Base-by-base conservation (phyloP, 2,329 filamentous ascomycete genomes). In the Trichoderma breve region DNA sequence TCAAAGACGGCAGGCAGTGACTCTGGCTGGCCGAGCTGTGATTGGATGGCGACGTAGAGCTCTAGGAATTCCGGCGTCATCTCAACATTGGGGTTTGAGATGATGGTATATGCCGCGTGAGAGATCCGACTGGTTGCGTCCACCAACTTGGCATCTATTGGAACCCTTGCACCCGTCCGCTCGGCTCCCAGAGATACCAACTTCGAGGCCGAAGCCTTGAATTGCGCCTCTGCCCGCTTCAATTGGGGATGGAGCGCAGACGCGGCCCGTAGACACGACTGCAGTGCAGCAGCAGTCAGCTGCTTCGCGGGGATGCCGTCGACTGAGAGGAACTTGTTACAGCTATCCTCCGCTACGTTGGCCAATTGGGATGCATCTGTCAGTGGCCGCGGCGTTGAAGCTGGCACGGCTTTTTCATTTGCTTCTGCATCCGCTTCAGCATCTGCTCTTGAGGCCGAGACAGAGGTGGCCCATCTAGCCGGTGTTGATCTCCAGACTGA, bases 1-100 rank as follows among this genome's bases (percentile, higher is more conserved):
- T 90, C 84, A 78, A 99, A 92, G 55, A 94, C 89, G 73, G 91
- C 88, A 7, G 95, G 94, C 74, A 98, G 88, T 58, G 92, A 90
- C 74, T 93, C 89, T 3, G 94, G 91, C 71, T 88, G 90, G 73
- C 90, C 88, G 57, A 98, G 87, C 12, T 90, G 86, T 32, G 90
- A 86, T 80, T 97, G 94, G 58, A 93, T 89, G 47, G 88, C 86
- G 73, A 97, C 90, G 81, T 98, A 98, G 75, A 88, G 81, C 71
- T 88, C 85, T 51, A 98, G 88, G 39, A 95, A 84, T 34, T 87
- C 84, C 9, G 91, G 89, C 5, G 93, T 92, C 78, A 98, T 92
- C 82, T 94, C 93, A 62, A 98, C 90, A 73, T 91, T 90, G 4
- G 92, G 90, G 76, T 95, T 89, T 62, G 87, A 87, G 72, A 97